These are phyloP conservation scores for Nigrospora sphaerica DNA, from an alignment of 2,329 filamentous ascomycete genomes.

Conservation along the genomic window DNA sequence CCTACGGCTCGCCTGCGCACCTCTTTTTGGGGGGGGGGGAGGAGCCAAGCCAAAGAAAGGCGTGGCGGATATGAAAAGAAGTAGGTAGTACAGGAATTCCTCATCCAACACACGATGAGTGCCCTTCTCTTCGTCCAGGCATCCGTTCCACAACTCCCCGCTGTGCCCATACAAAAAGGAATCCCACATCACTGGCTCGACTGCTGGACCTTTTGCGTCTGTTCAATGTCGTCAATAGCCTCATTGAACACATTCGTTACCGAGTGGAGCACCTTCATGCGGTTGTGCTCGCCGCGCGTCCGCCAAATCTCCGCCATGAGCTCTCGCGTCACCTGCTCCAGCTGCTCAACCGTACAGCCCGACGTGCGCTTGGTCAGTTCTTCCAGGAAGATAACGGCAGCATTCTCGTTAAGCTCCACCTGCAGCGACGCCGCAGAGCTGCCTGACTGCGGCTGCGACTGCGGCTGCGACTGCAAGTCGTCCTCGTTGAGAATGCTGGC, in stretches of 20 bases:
- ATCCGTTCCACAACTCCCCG: no score
- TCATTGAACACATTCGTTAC: constrained; percentile 70
- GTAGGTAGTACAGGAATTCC: no score
- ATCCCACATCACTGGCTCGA: background rate
- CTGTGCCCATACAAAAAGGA: no score
- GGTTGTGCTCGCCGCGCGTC: constrained; percentile 73
- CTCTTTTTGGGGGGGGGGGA: no score
- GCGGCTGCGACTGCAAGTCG: constrained; percentile 22
- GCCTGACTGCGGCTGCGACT: constrained; percentile 16
- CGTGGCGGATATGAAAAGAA: no score
- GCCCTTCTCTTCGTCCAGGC: no score
- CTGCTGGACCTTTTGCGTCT: background rate
- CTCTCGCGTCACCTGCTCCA: constrained; percentile 86
- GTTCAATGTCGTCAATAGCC: constrained; percentile 61
- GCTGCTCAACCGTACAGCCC: constrained; percentile 82
- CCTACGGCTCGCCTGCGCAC: no score
- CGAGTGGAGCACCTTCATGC: constrained; percentile 60
- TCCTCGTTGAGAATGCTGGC: constrained; percentile 34
- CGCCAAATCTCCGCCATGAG: constrained; percentile 90
- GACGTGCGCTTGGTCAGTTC: constrained; percentile 61
- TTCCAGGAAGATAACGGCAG: constrained; percentile 51
- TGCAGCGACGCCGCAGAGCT: constrained; percentile 34
- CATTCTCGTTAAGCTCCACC: constrained; percentile 36
- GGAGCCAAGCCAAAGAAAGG: no score
- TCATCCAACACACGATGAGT: no score